These are phyloP conservation scores for Dichotomopilus funicola DNA, from an alignment of 2,329 filamentous ascomycete species.

Conservation along the genomic window DNA sequence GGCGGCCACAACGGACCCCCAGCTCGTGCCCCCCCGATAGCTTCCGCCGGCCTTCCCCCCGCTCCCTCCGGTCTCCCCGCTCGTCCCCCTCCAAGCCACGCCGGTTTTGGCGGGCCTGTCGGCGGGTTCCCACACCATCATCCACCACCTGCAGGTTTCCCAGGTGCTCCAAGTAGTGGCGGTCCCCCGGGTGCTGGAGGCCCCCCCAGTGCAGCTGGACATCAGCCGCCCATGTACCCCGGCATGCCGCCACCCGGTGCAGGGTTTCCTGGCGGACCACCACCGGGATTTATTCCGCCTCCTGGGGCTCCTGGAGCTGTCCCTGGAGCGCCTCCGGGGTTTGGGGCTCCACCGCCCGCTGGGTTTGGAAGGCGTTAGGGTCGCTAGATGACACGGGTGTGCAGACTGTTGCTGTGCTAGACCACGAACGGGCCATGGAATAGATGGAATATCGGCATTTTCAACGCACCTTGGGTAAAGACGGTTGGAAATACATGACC, in stretches of 20 bases:
- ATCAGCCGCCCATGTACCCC: constrained; percentile 23
- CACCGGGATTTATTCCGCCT: constrained; percentile 1
- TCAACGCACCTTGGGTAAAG: too few species aligned
- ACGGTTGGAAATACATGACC: too few species aligned
- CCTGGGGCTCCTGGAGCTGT: not conserved
- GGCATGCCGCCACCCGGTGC: constrained; percentile 11
- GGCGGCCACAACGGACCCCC: constrained; percentile 12
- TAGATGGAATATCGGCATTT: too few species aligned
- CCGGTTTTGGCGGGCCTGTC: constrained; percentile 39
- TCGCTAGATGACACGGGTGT: not conserved
- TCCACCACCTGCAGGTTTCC: constrained; percentile 29
- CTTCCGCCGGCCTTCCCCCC: constrained; percentile 33
- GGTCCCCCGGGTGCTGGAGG: not conserved
- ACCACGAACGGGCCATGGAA: not conserved
- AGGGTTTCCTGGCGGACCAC: not conserved
- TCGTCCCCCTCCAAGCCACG: constrained; percentile 42
- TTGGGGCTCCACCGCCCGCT: constrained; percentile 22
- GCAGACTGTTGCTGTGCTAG: not conserved
- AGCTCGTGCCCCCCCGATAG: constrained; percentile 13
- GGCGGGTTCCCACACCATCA: constrained; percentile 39
- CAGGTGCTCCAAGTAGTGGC: not conserved
- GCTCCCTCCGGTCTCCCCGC: constrained; percentile 46
- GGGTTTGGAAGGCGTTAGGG: constrained; percentile 25
- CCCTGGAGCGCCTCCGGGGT: constrained; percentile 20
- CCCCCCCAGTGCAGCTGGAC: not conserved